These are phyloP conservation scores for Epicoccum sorghinum DNA, from an alignment of 2,329 filamentous ascomycete species.

Conservation along the genomic window DNA sequence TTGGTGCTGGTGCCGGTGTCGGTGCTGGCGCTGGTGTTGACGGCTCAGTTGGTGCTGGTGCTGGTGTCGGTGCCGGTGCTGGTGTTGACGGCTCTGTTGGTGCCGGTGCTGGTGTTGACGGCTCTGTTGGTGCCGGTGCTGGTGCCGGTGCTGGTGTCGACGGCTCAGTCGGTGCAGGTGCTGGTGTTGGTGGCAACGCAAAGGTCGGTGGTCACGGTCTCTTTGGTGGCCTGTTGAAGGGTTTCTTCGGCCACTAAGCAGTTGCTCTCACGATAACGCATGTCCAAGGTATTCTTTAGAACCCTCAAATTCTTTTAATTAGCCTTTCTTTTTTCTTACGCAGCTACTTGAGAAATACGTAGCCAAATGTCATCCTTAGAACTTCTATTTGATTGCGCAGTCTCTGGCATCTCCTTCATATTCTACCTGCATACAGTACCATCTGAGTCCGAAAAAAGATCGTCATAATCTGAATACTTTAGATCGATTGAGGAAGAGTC, in stretches of 20 bases:
- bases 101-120: background rate
- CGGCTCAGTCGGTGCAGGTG: background rate
- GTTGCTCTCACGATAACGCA: background rate
- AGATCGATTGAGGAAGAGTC: too few species aligned
- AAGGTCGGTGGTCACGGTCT: background rate
- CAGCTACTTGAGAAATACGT: too few species aligned
- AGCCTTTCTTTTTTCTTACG: too few species aligned
- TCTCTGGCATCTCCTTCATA: too few species aligned
- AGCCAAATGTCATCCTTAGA: too few species aligned
- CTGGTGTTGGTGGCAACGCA: background rate
- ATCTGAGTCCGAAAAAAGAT: too few species aligned
- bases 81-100: background rate
- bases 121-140: background rate
- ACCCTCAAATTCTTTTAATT: too few species aligned
- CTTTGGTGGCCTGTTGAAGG: background rate
- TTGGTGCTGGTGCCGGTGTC: background rate
- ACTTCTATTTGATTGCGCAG: too few species aligned
- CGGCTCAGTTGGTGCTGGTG: background rate
- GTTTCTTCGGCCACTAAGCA: background rate
- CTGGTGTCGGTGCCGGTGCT: background rate
- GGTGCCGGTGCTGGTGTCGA: background rate
- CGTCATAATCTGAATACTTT: too few species aligned
- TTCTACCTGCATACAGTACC: too few species aligned
- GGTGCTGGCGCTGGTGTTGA: background rate
- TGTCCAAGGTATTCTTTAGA: background rate